Base-by-base conservation (phyloP, 2,329 filamentous ascomycete species). In the Lasiodiplodia citricola region DNA sequence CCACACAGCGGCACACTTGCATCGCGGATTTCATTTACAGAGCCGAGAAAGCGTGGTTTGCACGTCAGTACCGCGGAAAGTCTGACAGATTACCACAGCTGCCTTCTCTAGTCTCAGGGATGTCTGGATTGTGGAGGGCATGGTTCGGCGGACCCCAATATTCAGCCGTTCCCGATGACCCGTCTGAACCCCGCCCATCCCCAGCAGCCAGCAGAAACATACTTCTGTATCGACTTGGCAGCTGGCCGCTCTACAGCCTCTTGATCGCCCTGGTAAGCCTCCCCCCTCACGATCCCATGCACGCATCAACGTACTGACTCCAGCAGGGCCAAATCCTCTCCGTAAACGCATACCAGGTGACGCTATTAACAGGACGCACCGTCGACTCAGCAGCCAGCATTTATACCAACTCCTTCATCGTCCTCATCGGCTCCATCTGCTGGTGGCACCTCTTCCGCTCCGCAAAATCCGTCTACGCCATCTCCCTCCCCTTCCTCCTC, bases 41-140 rank as follows among this genome's bases (percentile, higher is more conserved):
- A 73, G 88, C 87, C 23, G 88, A 91, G 77, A 90, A 90, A 80
- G 84, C 88, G 70, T 91, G 89, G 89, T 91, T 89, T 23, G n/a
- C 35, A 25, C 28, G 25, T 2, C 37, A 52, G n/a, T 25, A 64
- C 1, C 37, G 51, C 38, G 52, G 52, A 4, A 58, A 37, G 52
- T 28, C 5, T 28, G 28, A 28, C 28, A 28, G 28, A 5, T 6
- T 28, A 1, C 28, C 28, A 6, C 28, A 28, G 6, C 1, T 28
- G 28, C 5, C 28, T 28, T 1, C 28, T 28, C 28, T 28, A 1
- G 28, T 6, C 28, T 28, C 28, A 6, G 28, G 4, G 4, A 28
- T 28, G 5, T 28, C 28, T 6, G 5, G 28, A 6, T 6, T 28
- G 5, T 28, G 5, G 4, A 28, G 28, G 4, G 1, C 28, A 28